These are phyloP conservation scores for Penicillium paneum DNA, from an alignment of 2,329 filamentous ascomycete genomes.

Conservation along the genomic window DNA sequence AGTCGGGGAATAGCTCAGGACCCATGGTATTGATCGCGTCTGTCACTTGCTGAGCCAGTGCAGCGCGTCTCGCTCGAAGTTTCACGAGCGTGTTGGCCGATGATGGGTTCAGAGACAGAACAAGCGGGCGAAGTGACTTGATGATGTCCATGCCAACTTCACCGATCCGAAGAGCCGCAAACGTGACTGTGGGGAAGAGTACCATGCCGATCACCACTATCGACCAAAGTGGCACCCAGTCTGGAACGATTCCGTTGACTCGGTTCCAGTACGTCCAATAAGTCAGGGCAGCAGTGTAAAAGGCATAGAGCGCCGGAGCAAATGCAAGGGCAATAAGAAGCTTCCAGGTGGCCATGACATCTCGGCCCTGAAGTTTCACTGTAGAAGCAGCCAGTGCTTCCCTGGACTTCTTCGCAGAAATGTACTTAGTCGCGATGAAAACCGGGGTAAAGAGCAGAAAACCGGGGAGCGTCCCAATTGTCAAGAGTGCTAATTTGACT, in stretches of 20 bases:
- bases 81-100: conserved; percentile 80
- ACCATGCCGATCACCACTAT: conserved; percentile 72
- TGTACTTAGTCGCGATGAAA: conserved; percentile 78
- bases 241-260: conserved; percentile 75
- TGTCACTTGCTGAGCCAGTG: conserved; percentile 78
- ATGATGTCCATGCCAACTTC: conserved; percentile 99
- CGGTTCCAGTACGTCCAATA: conserved; percentile 78
- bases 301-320: conserved; percentile 75
- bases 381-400: conserved; percentile 80
- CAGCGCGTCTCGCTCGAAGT: conserved; percentile 67
- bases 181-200: conserved; percentile 83
- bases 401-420: conserved; percentile 76
- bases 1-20: conserved; percentile 96
- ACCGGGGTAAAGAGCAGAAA: conserved; percentile 83
- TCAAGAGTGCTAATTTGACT: conserved; percentile 70
- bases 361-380: conserved; percentile 82
- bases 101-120: conserved; percentile 78
- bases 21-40: conserved; percentile 92
- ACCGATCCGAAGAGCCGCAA: conserved; percentile 88
- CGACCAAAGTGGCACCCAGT: conserved; percentile 74
- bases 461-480: conserved; percentile 79
- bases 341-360: conserved; percentile 95
- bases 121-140: conserved; percentile 85
- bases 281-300: conserved; percentile 72
- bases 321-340: conserved; percentile 81